Evolutionary conservation across 1,284 basidiomycete genomes (phyloP), one percentile per base, ranked within the genome.

Genomic region (Pseudozyma tsukubaensis): DNA sequence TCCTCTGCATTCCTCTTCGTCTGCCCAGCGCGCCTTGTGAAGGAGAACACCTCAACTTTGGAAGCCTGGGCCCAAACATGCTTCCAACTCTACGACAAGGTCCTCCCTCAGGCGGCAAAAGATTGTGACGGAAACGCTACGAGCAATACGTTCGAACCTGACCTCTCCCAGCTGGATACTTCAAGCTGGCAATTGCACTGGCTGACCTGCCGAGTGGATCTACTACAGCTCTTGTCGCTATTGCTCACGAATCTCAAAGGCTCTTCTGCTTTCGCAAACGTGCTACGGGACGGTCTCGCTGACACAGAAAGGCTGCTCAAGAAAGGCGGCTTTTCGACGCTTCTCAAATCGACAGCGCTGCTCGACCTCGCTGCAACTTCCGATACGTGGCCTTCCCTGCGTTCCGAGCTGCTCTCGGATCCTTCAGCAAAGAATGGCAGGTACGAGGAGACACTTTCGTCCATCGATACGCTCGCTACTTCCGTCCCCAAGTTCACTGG

Each of bases 291-390:
- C 8, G 42, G 54, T 36, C 40, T 61, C 2, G 34, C 47, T 10
- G 42, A 54, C 7, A 71, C 62, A 1, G 51, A 61, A 39, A 47
- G 50, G 43, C 42, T 64, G 7, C 64, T 72, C 29, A 50, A 36
- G 36, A 61, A 50, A 32, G 64, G 60, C 7, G 54, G 59, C 11
- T 68, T 43, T 10, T 61, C 59, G 1, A 43, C 57, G 2, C 39
- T 72, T 16, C 53, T 68, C 34, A 59, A 68, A 37, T 72, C 70
- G 37, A 64, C 70, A 7, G 54, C 58, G 0, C 42, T 72, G 37
- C 48, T 68, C 19, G 70, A 72, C 36, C 52, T 72, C 13, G 70
- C 70, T 13, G 69, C 56, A 5, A 68, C 70, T 2, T 59, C 64
- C 2, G 53, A 67, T 13, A 49, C 50, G 18, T 72, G 70, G 70